Evolutionary conservation across 1,139 yeast species (phyloP).

Genomic region (Hyphopichia pseudoburtonii): DNA sequence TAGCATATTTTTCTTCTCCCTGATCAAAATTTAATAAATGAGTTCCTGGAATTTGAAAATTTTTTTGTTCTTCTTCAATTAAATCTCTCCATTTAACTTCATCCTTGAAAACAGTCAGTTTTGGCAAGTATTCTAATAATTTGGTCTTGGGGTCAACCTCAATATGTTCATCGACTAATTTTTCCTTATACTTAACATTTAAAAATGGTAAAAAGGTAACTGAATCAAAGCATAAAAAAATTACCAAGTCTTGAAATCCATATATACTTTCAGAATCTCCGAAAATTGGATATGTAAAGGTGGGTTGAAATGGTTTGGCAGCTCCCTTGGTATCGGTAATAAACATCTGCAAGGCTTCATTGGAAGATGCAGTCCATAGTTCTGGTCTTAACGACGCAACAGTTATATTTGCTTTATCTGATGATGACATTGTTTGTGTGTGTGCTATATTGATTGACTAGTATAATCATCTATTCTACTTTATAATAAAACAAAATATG

Average conservation of each 20-base stretch:
- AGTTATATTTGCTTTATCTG: constrained; percentile 6
- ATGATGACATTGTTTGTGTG: background rate
- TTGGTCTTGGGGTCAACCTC: constrained; percentile 54
- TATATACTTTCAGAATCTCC: constrained; percentile 89
- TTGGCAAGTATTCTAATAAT: constrained; percentile 60
- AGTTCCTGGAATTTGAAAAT: constrained; percentile 51
- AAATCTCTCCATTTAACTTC: constrained; percentile 65
- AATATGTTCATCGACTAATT: constrained; percentile 48
- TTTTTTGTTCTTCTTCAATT: constrained; percentile 48
- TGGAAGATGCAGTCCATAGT: constrained; percentile 68
- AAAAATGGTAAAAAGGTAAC: constrained; percentile 47
- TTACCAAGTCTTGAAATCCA: constrained; percentile 72
- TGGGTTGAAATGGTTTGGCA: constrained; percentile 61
- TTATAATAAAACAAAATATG: background rate
- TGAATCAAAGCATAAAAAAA: constrained; percentile 48
- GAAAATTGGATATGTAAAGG: constrained; percentile 87
- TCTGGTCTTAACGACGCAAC: constrained; percentile 47
- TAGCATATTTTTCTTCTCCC: constrained; percentile 29
- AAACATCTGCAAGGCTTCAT: constrained; percentile 56
- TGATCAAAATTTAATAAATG: constrained; percentile 31
- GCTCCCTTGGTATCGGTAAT: constrained; percentile 56
- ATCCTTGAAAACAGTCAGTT: constrained; percentile 57
- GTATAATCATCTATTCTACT: background rate
- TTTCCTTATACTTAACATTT: constrained; percentile 55
- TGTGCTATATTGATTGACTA: background rate